Evolutionary conservation across 2,329 filamentous ascomycete species (phyloP), one percentile per base, ranked within the genome.

Genomic region (Fusarium siculi): DNA sequence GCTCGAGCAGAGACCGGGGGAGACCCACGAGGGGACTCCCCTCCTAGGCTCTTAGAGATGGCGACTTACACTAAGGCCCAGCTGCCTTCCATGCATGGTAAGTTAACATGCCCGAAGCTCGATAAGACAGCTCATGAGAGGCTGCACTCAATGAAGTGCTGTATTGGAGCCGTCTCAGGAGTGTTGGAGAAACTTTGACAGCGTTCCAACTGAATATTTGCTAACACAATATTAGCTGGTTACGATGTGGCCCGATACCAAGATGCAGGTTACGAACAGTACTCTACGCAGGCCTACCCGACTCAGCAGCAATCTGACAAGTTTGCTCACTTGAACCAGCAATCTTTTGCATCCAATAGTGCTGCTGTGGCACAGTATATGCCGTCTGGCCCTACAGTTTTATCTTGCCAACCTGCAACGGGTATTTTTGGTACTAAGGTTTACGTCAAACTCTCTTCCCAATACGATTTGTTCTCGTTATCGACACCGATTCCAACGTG

Each of bases 51-150:
- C 53, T 77, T 81, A 32, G 78, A 82, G 21, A 84, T 84, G 83
- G 82, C 82, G 52, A 76, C 83, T 82, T 92, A 92, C 84, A 95
- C 94, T 87, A 97, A 97, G 84, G 84, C 90, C 66, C 90, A 93
- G 82, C 87, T 91, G 83, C 87, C 92, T 82, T 92, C 92, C 82
- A 89, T 95, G 85, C 93, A 96, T 84, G 93, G 95, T 97, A 86
- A 85, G 94, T 91, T 36, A 28, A 57, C 15, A 19, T 25, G 15
- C 19, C 21, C 18, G 28, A 46, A 28, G 34, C 28, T 64, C 10
- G 32, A 40, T 43, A 32, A 12, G 15, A 49, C 25, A 79, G 79
- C 81, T 76, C 80, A 50, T 55, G 37, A n/a, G 52, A 69, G 73
- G 58, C 76, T 72, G 69, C 15, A 11, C 30, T 25, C 23, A 40